Percentiles rank a stretch among this genome's conserved stretches.
Evolutionary conservation across 768 basidiomycete genomes (phyloP).

Genomic region (Rhodotorula kratochvilovae): DNA sequence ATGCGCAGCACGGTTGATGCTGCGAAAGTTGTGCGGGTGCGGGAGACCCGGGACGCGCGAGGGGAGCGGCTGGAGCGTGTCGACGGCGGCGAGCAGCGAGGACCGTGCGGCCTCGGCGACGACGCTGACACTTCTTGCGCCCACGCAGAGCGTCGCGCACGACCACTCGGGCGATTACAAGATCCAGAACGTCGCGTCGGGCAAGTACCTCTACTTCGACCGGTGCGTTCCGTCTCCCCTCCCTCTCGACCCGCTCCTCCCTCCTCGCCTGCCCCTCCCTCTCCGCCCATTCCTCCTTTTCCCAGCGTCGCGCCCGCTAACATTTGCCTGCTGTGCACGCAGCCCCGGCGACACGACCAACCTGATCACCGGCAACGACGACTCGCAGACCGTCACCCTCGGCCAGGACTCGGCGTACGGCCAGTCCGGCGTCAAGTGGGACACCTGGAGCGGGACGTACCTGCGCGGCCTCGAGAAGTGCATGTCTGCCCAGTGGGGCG

Average conservation of each 20-base stretch:
- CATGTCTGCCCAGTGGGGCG: slow-evolving; percentile 24
- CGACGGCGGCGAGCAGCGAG: too few species aligned
- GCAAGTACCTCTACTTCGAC: slow-evolving; percentile 32
- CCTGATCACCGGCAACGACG: slow-evolving; percentile 14
- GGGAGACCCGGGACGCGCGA: too few species aligned
- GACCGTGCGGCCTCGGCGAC: too few species aligned
- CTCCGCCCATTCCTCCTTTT: background rate
- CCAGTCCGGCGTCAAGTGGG: slow-evolving; percentile 14
- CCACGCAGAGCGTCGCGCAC: background rate
- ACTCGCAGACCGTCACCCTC: slow-evolving; percentile 6
- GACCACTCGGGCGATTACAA: slow-evolving; percentile 20
- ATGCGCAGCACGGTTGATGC: too few species aligned
- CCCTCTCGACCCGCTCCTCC: background rate
- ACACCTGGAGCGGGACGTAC: slow-evolving; percentile 10
- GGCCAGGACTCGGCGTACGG: slow-evolving; percentile 23
- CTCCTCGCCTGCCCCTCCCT: background rate
- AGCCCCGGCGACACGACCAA: slow-evolving; percentile 27
- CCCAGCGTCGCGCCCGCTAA: background rate
- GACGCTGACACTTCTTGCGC: background rate
- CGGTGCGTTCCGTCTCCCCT: background rate
- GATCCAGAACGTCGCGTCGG: slow-evolving; percentile 28
- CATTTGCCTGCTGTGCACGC: too few species aligned
- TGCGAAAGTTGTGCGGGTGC: too few species aligned
- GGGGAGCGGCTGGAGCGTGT: too few species aligned
- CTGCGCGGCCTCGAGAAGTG: slow-evolving; percentile 15